Percentiles rank a stretch among this genome's conserved stretches.
Conservation (phyloP, 805 yeast genomes). For the Candida sphagnicola region DNA sequence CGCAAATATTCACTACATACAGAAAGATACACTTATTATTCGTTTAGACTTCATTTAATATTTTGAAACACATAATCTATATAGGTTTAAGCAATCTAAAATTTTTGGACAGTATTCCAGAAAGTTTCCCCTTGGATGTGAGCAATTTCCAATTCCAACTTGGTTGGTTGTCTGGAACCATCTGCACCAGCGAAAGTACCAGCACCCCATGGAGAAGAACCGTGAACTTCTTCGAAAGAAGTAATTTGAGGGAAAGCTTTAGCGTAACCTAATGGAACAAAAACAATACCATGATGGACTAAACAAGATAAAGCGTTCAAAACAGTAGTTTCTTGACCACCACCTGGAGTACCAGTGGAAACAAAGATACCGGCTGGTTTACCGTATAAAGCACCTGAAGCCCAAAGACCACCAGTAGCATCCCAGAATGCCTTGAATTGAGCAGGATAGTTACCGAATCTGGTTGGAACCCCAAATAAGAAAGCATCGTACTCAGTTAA, state of each 20-base stretch:
- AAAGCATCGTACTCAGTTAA: slow-evolving; percentile 71
- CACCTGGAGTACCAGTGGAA: slow-evolving; percentile 73
- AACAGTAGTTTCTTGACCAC: slow-evolving; percentile 77
- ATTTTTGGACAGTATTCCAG: slow-evolving; percentile 25
- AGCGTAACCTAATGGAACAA: slow-evolving; percentile 74
- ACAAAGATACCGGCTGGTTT: slow-evolving; percentile 73
- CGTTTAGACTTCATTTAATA: no score
- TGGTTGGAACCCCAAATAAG: slow-evolving; percentile 81
- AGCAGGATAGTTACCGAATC: slow-evolving; percentile 78
- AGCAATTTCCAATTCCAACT: slow-evolving; percentile 61
- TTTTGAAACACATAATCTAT: no score
- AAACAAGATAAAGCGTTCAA: slow-evolving; percentile 60
- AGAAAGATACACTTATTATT: no score
- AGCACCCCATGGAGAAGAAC: slow-evolving; percentile 86
- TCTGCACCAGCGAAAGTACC: slow-evolving; percentile 75
- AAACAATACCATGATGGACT: slow-evolving; percentile 79
- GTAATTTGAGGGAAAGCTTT: slow-evolving; percentile 50
- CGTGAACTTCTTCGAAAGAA: slow-evolving; percentile 63
- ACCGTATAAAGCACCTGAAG: slow-evolving; percentile 63
- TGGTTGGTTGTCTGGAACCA: slow-evolving; percentile 68
- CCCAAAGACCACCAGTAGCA: slow-evolving; percentile 78
- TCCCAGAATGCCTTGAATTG: slow-evolving; percentile 79
- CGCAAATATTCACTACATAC: no score
- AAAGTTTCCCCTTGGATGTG: slow-evolving; percentile 66
- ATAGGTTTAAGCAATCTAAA: slow-evolving; percentile 11